Evolutionary conservation across 2,329 filamentous ascomycete species (phyloP), one percentile per base, ranked within the genome.

Genomic region (Ilyonectria sp.): DNA sequence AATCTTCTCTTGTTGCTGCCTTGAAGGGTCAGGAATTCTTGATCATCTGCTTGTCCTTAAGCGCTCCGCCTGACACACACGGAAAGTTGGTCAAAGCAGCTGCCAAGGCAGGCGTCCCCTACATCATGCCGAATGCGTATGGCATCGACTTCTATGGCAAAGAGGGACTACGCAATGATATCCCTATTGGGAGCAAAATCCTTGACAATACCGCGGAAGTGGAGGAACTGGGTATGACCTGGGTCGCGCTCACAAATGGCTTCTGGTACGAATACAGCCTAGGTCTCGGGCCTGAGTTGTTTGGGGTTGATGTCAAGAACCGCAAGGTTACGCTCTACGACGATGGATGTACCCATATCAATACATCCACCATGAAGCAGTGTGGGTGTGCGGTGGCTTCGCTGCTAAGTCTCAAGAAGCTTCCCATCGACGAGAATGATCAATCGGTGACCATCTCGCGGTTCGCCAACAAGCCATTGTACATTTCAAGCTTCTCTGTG

Each of bases 291-390:
- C 53, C 76, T 1, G 52, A 70, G 4, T 79, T 80, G 23, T 88
- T 82, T 15, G 87, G 87, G 2, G 84, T 88, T 74, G 85, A 88
- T 70, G 80, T 86, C 65, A 74, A 75, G 35, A 81, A 83, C 37
- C 77, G 76, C 1, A 78, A 75, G 8, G 67, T 86, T 15, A 84
- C 82, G 0, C 74, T 87, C n/a, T 88, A 82, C 62, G 89, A 89
- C 65, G 86, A 88, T 29, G 91, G 91, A 0, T 83, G 83, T n/a
- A 85, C 82, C 2, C 83, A 78, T 57, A 86, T 91, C 71, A 88
- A 85, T 66, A 86, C 82, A 0, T 88, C 86, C 21, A 92, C 91
- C 0, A 89, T 87, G 84, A 71, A 80, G 8, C 90, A 92, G 78
- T 83, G 84, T 55, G 90, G 87, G 0, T 81, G 85, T 1, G 89